Conservation (phyloP, 2,329 filamentous ascomycete species). For the Colletotrichum gloeosporioides region DNA sequence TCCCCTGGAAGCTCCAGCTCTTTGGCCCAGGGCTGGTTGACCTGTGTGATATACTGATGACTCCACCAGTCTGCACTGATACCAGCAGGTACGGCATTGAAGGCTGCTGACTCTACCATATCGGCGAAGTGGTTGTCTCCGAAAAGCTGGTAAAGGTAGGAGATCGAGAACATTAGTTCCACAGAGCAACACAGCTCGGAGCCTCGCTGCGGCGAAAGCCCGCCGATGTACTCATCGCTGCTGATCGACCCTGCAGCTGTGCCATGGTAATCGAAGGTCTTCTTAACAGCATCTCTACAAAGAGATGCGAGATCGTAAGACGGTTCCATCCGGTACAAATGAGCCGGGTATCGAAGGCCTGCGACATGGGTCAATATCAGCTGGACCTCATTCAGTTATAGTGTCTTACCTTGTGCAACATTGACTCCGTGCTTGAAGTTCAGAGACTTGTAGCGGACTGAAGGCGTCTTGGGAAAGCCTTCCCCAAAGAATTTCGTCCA, state of each 20-base stretch:
- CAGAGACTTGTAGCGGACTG: conserved; percentile 34
- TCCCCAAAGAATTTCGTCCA: conserved; percentile 37
- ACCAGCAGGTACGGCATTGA: conserved; percentile 59
- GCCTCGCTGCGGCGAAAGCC: conserved; percentile 40
- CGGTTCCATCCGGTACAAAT: conserved; percentile 45
- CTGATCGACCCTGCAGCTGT: conserved; percentile 46
- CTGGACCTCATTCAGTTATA: background rate
- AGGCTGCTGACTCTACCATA: conserved; percentile 54
- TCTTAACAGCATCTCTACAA: conserved; percentile 39
- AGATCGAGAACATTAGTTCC: conserved; percentile 36
- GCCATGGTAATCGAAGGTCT: conserved; percentile 42
- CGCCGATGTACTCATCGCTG: conserved; percentile 45
- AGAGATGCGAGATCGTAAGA: conserved; percentile 39
- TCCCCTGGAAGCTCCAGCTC: conserved; percentile 35
- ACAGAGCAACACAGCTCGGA: conserved; percentile 40
- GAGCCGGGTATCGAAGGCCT: conserved; percentile 44
- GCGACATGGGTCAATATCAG: background rate
- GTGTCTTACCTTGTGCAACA: conserved; percentile 43
- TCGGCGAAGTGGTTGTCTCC: conserved; percentile 50
- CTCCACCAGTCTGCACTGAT: conserved; percentile 59
- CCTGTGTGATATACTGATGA: conserved; percentile 59
- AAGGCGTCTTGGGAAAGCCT: background rate
- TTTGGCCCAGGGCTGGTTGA: conserved; percentile 55
- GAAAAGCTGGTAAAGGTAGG: conserved; percentile 36
- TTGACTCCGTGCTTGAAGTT: conserved; percentile 48